phyloP scores from a whole-genome alignment of 2,329 filamentous ascomycete species.

The Arachnopeziza araneosa region DNA sequence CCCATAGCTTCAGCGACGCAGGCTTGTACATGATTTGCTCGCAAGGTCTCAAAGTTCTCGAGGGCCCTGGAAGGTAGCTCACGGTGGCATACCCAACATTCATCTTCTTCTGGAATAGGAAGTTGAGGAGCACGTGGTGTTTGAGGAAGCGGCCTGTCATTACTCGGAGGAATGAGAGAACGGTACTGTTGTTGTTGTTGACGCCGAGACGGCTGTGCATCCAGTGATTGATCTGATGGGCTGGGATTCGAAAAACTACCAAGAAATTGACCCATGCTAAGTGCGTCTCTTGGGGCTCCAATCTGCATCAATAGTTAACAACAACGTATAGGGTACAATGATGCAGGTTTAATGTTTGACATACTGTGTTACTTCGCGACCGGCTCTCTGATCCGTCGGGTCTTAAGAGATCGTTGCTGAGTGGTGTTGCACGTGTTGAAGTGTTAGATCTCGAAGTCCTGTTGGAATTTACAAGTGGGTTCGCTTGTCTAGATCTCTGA shows the following conservation, averaged over 20 bases:
- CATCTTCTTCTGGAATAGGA: slow-evolving; percentile 65
- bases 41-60: slow-evolving; percentile 46
- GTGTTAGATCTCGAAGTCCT: not conserved
- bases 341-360: not conserved
- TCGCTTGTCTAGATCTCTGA: slow-evolving; percentile 10
- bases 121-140: slow-evolving; percentile 16
- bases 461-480: slow-evolving; percentile 2
- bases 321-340: not conserved
- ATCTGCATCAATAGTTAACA: not conserved
- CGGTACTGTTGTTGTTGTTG: slow-evolving; percentile 9
- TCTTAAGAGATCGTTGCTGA: slow-evolving; percentile 8
- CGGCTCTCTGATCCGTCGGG: slow-evolving; percentile 13
- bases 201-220: not conserved
- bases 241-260: not conserved
- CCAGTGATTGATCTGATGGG: not conserved
- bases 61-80: slow-evolving; percentile 58
- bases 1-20: slow-evolving; percentile 40
- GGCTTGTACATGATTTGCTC: slow-evolving; percentile 52
- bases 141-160: slow-evolving; percentile 1
- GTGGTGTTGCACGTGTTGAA: slow-evolving; percentile 1
- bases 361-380: slow-evolving; percentile 26
- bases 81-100: slow-evolving; percentile 70
- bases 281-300: not conserved
- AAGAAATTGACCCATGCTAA: not conserved
- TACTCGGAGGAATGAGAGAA: slow-evolving; percentile 11